Base-by-base conservation (phyloP, 805 yeast genomes). In the Wickerhamomyces queroliae region DNA sequence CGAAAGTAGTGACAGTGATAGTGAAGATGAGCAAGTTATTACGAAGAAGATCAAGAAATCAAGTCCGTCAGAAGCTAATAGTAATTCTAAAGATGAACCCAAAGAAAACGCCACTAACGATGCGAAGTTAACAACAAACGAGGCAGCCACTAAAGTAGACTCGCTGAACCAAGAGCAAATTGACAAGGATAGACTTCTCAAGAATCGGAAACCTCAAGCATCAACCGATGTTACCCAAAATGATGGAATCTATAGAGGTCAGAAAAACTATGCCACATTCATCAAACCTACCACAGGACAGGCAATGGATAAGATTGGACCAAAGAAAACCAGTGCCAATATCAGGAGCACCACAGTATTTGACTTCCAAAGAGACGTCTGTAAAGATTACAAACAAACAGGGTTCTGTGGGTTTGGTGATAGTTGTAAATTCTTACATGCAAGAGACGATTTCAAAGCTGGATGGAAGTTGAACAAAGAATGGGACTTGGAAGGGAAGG, bases 331-430 rank as follows among this genome's bases (percentile, higher is more conserved):
- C 7, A 49, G 68, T 5, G 41, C 74, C 0, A 73, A 73, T 50
- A 70, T 90, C 22, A 69, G 76, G 33, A 71, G 81, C 11, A 83
- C 89, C 0, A 80, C 86, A 0, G 66, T 80, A 2, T 71, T 83
- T 28, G 99, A 93, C 55, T 93, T 81, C 55, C 96, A 87, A 56
- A 90, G 95, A 1, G 97, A 93, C 55, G 81, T 93, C 2, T 93
- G 99, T 57, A 93, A 91, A 55, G 98, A 93, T 59, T 93, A 74
- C 59, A 74, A 78, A 42, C 84, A 83, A 49, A 90, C 95, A 0
- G 99, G 99, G 0, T 90, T 79, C 56, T 93, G 99, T 69, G 97
- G 97, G 6, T 93, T 83, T 58, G 99, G 99, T 8, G 99, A 93
- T 52, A 83, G 93, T 26, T 93, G 99, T 66, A 93, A 93, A 63